Evolutionary conservation across 108 stramenopile species (phyloP).

Genomic region (Nitzschia sp.): DNA sequence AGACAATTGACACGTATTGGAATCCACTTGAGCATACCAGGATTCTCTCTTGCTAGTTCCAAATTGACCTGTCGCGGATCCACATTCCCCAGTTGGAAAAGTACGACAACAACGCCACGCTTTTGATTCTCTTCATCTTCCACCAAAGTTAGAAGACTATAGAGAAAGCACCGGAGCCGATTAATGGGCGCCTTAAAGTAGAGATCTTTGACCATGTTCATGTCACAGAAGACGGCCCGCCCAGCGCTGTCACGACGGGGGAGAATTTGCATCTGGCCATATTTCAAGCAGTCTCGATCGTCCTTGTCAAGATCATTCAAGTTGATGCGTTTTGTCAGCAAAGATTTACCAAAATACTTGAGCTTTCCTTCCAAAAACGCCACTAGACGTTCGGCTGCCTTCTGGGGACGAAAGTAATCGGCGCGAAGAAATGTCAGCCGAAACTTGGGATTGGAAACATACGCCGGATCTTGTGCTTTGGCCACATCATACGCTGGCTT

Average conservation of each 20-base stretch:
- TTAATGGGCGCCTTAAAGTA: neutral
- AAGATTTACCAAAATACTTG: conserved; percentile 5
- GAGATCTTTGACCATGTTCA: neutral
- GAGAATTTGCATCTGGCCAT: conserved; percentile 5
- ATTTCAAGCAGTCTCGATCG: neutral
- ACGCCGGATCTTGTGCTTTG: neutral
- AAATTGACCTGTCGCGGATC: neutral
- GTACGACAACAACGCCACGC: neutral
- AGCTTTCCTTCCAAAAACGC: conserved; percentile 13
- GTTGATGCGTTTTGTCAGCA: conserved; percentile 3
- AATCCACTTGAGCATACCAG: neutral
- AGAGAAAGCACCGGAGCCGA: neutral
- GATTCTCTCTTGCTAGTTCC: neutral
- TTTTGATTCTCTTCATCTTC: conserved; percentile 27
- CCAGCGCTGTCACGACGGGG: neutral
- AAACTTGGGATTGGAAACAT: conserved; percentile 6
- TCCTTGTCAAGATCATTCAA: neutral
- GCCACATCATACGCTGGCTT: conserved; percentile 5
- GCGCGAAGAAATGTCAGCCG: conserved; percentile 12
- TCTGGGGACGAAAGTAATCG: neutral
- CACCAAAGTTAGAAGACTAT: neutral
- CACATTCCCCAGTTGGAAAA: neutral
- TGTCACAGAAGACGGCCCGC: neutral
- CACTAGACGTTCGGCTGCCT: conserved; percentile 12
- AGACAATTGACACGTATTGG: conserved; percentile 1